Evolutionary conservation across 805 yeast species (phyloP).

Genomic region (Naumovozyma baii): DNA sequence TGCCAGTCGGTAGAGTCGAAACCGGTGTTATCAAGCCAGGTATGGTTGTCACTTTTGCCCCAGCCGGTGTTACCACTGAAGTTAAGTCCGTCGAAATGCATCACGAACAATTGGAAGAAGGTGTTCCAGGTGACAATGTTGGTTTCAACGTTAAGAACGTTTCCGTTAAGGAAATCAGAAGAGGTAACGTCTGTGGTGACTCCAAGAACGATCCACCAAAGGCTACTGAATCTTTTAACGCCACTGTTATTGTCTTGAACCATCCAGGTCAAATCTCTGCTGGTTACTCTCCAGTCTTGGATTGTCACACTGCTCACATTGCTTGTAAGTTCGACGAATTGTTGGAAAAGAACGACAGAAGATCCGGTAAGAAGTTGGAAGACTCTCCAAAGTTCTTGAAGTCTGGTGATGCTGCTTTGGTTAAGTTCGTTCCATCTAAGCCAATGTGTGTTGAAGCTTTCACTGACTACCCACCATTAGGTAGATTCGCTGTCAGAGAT

Average conservation of each 20-base stretch:
- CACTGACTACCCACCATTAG: conserved; percentile 92
- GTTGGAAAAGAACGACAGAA: conserved; percentile 78
- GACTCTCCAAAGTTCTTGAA: conserved; percentile 87
- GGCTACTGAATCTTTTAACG: conserved; percentile 71
- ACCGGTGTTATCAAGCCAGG: conserved; percentile 88
- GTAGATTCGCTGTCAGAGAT: conserved; percentile 98
- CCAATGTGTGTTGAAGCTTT: conserved; percentile 93
- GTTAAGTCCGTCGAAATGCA: conserved; percentile 87
- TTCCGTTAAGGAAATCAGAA: conserved; percentile 79
- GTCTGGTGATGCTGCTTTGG: conserved; percentile 95
- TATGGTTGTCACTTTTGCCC: conserved; percentile 83
- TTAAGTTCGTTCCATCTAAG: conserved; percentile 78
- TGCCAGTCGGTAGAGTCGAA: conserved; percentile 91
- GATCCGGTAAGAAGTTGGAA: conserved; percentile 86
- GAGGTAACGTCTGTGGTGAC: conserved; percentile 91
- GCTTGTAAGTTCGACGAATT: conserved; percentile 80
- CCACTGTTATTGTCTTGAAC: conserved; percentile 81
- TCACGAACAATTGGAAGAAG: conserved; percentile 70
- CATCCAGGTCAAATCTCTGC: conserved; percentile 88
- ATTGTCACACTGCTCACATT: conserved; percentile 89
- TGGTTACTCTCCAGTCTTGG: conserved; percentile 86
- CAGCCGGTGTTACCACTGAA: conserved; percentile 83
- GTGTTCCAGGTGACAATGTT: conserved; percentile 86
- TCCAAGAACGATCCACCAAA: conserved; percentile 81
- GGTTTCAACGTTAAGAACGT: conserved; percentile 88